These are phyloP conservation scores for Grosmannia serpens DNA, from an alignment of 2,329 filamentous ascomycete species.

Conservation along the genomic window DNA sequence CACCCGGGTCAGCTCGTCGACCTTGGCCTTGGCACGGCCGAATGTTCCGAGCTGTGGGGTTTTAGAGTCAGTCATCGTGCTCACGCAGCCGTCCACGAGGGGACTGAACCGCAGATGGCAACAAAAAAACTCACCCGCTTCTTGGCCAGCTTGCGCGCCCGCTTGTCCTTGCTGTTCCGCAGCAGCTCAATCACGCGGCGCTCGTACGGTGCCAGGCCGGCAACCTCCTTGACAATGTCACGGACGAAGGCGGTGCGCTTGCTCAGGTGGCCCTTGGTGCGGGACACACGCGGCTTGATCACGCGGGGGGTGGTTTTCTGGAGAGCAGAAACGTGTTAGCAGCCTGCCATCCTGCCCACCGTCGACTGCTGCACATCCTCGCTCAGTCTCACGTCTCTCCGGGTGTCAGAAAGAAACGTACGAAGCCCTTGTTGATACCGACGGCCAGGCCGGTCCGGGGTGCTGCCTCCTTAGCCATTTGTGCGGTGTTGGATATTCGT, in stretches of 20 bases:
- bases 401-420: slow-evolving; percentile 7
- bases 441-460: slow-evolving; percentile 47
- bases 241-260: slow-evolving; percentile 96
- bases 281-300: slow-evolving; percentile 65
- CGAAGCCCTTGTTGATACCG: slow-evolving; percentile 42
- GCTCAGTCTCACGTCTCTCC: background rate
- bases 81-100: background rate
- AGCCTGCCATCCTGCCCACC: background rate
- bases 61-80: background rate
- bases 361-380: background rate
- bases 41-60: slow-evolving; percentile 78
- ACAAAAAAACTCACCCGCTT: slow-evolving; percentile 63
- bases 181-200: slow-evolving; percentile 98
- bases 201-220: slow-evolving; percentile 91
- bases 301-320: slow-evolving; percentile 77
- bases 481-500: slow-evolving; percentile 19
- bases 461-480: slow-evolving; percentile 50
- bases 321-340: slow-evolving; percentile 29
- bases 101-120: background rate
- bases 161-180: slow-evolving; percentile 99
- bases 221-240: slow-evolving; percentile 96
- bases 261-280: slow-evolving; percentile 90
- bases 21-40: slow-evolving; percentile 98
- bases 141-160: slow-evolving; percentile 97
- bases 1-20: slow-evolving; percentile 95